These are phyloP conservation scores for Phaeophleospora eucalypticola DNA, from an alignment of 2,329 filamentous ascomycete genomes.

Conservation along the genomic window DNA sequence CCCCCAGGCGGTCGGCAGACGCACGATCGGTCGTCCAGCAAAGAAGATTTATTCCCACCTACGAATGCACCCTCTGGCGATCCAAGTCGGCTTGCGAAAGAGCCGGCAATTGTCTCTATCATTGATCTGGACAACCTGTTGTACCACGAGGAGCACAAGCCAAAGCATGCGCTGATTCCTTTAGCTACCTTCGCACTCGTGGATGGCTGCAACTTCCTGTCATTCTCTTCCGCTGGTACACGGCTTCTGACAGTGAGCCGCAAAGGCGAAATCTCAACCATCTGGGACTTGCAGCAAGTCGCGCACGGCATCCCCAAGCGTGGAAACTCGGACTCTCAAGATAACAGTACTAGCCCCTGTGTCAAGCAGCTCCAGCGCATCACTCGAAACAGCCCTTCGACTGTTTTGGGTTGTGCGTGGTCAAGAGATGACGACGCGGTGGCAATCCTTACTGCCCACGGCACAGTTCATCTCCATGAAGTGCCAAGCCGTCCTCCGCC, in stretches of 20 bases:
- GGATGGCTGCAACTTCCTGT: constrained; percentile 75
- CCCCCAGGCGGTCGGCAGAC: constrained; percentile 33
- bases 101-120: constrained; percentile 71
- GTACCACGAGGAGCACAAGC: constrained; percentile 44
- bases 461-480: constrained; percentile 91
- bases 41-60: constrained; percentile 57
- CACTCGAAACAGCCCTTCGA: constrained; percentile 84
- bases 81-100: constrained; percentile 49
- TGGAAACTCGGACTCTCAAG: constrained; percentile 10
- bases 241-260: constrained; percentile 74
- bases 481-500: constrained; percentile 55
- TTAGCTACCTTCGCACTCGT: constrained; percentile 67
- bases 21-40: constrained; percentile 16
- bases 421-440: constrained; percentile 75
- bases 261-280: constrained; percentile 77
- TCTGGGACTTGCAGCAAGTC: constrained; percentile 71
- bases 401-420: constrained; percentile 88
- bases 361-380: constrained; percentile 86
- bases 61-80: constrained; percentile 65
- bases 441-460: constrained; percentile 86
- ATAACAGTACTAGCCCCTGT: constrained; percentile 35
- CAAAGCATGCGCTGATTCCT: constrained; percentile 54
- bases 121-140: constrained; percentile 63
- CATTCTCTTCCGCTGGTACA: constrained; percentile 69
- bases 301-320: constrained; percentile 39